phyloP scores from a whole-genome alignment of 192 early-diverging fungal genomes.

The Jimgerdemannia lactiflua region DNA sequence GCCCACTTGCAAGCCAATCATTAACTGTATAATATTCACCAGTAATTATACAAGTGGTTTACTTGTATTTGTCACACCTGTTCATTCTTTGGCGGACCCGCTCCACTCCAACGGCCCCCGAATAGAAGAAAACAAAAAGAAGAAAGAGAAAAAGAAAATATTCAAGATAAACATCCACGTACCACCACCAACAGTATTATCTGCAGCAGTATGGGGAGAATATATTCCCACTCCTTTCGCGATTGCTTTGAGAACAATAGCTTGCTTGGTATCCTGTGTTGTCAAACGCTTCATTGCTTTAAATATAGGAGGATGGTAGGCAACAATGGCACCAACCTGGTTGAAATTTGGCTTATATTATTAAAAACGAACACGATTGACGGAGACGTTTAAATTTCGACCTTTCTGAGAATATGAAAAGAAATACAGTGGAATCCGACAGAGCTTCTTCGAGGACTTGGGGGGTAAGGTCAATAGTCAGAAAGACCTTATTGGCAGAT shows the following conservation, averaged over 20 bases:
- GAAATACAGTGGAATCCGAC: constrained; percentile 47
- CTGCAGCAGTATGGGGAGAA: constrained; percentile 89
- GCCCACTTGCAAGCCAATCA: constrained; percentile 84
- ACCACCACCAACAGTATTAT: constrained; percentile 75
- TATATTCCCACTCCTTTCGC: constrained; percentile 86
- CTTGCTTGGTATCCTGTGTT: constrained; percentile 74
- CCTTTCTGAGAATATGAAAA: not conserved
- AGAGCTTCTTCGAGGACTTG: constrained; percentile 75
- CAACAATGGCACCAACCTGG: constrained; percentile 80
- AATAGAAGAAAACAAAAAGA: not conserved
- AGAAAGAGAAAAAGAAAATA: not conserved
- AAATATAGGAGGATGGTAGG: constrained; percentile 97
- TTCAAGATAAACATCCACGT: constrained; percentile 1
- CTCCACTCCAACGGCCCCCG: too few relatives aligned
- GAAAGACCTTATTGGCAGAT: constrained; percentile 70
- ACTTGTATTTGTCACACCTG: constrained; percentile 2
- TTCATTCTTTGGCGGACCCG: not conserved
- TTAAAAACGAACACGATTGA: too few relatives aligned
- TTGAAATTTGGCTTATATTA: not conserved
- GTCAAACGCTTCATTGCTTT: constrained; percentile 73
- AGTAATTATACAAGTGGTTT: not conserved
- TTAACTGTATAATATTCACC: constrained; percentile 50
- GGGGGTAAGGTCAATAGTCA: constrained; percentile 91
- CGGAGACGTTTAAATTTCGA: not conserved
- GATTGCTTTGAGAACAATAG: constrained; percentile 75